Evolutionary conservation across 2,329 filamentous ascomycete genomes (phyloP), one percentile per base, ranked within the genome.

Genomic region (Aspergillus chevalieri): DNA sequence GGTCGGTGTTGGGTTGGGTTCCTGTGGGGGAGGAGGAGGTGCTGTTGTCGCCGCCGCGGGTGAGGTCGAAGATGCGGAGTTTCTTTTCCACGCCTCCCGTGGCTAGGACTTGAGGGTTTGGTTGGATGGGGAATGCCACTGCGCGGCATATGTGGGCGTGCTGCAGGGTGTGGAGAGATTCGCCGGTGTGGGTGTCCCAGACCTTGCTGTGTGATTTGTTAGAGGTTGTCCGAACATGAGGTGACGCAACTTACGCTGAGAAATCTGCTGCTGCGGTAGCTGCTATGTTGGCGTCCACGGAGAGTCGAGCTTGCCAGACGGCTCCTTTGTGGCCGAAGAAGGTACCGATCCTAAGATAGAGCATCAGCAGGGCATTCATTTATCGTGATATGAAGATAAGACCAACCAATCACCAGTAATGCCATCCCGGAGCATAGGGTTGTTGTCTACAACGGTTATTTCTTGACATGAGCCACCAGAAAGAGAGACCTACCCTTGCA

Each of bases 311-410:
- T 74, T 96, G 91, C 90, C 93, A 98, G 52, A 97, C 92, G 34
- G 93, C 93, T 55, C 93, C 93, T 74, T 98, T 97, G 76, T 98
- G 93, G 38, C 93, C 93, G 62, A 98, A 86, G 67, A 97, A 97
- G 34, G 93, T 97, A 44, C 93, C 93, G 60, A 97, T 97, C 88
- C 80, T 82, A 50, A 10, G 43, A 61, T 4, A 17, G 6, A 7
- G 46, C 24, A 43, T 61, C 55, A 56, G 51, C 38, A 41, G 36
- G 3, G 19, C 33, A 10, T 7, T 34, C 39, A 33, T 30, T 38
- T 38, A 17, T 41, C 44, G 39, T 10, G 12, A 45, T 12, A 46
- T 42, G 36, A 49, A 30, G 26, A 48, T 3, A 28, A 21, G 22
- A 58, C 77, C 52, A 75, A 87, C 87, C 91, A 96, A 70, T 96